Evolutionary conservation across 371 early-diverging fungal genomes (phyloP), one percentile per base, ranked within the genome.

Genomic region (Lichtheimia corymbifera): DNA sequence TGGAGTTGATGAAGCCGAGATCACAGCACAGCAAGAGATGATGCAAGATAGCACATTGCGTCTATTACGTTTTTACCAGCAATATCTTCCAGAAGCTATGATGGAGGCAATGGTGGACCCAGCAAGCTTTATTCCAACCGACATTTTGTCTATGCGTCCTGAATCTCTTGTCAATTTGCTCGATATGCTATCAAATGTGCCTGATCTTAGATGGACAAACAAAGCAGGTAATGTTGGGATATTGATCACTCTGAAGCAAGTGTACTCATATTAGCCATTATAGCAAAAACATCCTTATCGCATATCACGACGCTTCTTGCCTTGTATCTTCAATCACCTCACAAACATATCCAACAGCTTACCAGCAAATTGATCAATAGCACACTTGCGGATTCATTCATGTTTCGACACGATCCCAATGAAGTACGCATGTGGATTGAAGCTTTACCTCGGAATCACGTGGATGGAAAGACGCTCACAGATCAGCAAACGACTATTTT

Each of bases 61-160:
- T 43, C 71, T 92, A 49, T 78, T 93, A 40, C 76, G 84, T 17
- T 83, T 84, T 44, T 92, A 89, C 64, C 88, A 90, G 57, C 78
- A 77, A 20, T 83, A 84, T 63, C 76, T 90, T 11, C 90, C 91
- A 0, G 86, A 86, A 44, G 65, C 83, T 1, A 70, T 90, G 44
- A 77, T 80, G 64, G 91, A 92, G 61, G 78, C 88, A 22, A 83
- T 87, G 54, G 87, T 92, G 51, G 91, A 92, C 65, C 77, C 85
- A 35, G 86, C 87, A 45, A 91, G 89, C 53, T 82, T 93, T 28
- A 81, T 92, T n/a, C 91, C 92, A 4, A 62, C 76, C 4, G 84
- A 91, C 63, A 82, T 89, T 40, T 65, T 79, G 5, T 65, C 73
- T 15, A 73, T 83, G 11, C 75, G 86, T 18, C 73, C 83, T 13